Evolutionary conservation across 2,329 filamentous ascomycete genomes (phyloP).

Genomic region (Colletotrichum sidae): DNA sequence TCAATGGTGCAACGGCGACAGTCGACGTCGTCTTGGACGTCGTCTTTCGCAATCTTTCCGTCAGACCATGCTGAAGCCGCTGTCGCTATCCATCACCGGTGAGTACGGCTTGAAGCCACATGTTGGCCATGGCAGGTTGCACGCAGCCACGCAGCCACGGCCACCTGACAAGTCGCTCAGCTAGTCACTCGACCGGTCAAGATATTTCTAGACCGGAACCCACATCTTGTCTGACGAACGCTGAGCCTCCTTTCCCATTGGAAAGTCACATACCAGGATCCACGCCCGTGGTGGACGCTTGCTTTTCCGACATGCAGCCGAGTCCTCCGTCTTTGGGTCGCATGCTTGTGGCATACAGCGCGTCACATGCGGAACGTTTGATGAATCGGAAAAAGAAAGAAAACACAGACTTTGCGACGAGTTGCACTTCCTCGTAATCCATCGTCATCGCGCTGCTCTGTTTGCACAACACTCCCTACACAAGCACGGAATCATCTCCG

Average conservation of each 20-base stretch:
- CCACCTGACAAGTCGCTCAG: conserved; percentile 10
- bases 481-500: no score
- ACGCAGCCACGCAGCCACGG: not conserved
- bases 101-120: conserved; percentile 5
- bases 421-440: no score
- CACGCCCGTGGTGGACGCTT: conserved; percentile 7
- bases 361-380: conserved; percentile 8
- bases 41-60: not conserved
- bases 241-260: not conserved
- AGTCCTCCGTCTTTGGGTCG: not conserved
- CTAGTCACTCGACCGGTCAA: conserved; percentile 10
- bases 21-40: not conserved
- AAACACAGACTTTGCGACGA: no score
- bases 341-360: not conserved
- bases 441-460: no score
- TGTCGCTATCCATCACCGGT: conserved; percentile 2
- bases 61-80: conserved; percentile 9
- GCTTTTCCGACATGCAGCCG: conserved; percentile 17
- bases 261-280: not conserved
- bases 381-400: conserved; percentile 18
- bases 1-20: not conserved
- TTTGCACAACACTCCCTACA: no score
- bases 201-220: conserved; percentile 11
- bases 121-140: conserved; percentile 9
- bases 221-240: conserved; percentile 14